Conservation (phyloP, 2,329 filamentous ascomycete genomes). For the Trichophyton mentagrophytes region DNA sequence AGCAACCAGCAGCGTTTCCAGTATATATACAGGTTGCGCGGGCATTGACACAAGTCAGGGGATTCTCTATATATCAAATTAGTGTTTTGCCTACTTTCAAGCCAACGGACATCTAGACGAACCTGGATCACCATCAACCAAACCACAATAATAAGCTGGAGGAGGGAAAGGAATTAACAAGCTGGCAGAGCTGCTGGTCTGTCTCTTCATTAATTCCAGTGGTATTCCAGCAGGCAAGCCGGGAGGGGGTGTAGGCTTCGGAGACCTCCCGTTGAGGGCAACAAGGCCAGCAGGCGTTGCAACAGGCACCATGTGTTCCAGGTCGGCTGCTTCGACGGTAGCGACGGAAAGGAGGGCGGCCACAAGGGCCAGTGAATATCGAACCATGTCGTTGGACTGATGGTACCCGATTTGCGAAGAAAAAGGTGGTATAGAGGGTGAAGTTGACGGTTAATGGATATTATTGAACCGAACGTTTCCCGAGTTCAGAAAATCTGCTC, state of each 20-base stretch:
- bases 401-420: not conserved
- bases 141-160: constrained; percentile 13
- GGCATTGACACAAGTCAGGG: constrained; percentile 13
- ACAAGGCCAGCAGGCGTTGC: constrained; percentile 12
- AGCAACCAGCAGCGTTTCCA: constrained; percentile 13
- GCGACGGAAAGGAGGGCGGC: constrained; percentile 12
- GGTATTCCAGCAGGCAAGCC: constrained; percentile 10
- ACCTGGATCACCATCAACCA: constrained; percentile 14
- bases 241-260: constrained; percentile 12
- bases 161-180: constrained; percentile 11
- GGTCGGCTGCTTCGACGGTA: constrained; percentile 8
- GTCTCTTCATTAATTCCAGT: constrained; percentile 9
- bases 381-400: constrained; percentile 8
- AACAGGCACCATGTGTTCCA: constrained; percentile 9
- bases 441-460: not conserved
- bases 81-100: not conserved
- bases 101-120: not conserved
- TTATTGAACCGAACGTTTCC: not conserved
- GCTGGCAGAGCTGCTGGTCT: not conserved
- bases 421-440: not conserved
- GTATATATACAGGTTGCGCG: constrained; percentile 13
- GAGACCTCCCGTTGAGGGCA: constrained; percentile 13
- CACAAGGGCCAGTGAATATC: constrained; percentile 6
- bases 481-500: not conserved
- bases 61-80: constrained; percentile 8